Evolutionary conservation across 768 basidiomycete species (phyloP).

Genomic region (Pleurotus sapidus): DNA sequence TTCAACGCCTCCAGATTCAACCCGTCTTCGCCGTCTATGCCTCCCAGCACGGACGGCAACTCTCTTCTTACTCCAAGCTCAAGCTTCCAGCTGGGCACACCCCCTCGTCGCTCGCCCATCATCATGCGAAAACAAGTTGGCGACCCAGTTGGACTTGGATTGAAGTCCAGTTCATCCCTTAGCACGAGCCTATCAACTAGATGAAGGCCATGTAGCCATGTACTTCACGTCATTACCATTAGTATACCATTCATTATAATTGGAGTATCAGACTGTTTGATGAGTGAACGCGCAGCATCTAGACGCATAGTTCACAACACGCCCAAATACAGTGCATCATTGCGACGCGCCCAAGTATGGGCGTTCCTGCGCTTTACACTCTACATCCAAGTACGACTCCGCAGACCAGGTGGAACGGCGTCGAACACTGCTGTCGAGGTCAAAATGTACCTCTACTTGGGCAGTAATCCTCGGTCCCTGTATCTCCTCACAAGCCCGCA

Average conservation of each 20-base stretch:
- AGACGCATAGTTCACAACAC: not conserved
- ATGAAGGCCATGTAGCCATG: not conserved
- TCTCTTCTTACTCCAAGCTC: slow-evolving; percentile 37
- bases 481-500: slow-evolving; percentile 71
- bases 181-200: not conserved
- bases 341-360: not conserved
- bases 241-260: not conserved
- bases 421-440: not conserved
- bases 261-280: not conserved
- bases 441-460: slow-evolving; percentile 73
- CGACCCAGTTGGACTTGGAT: slow-evolving; percentile 21
- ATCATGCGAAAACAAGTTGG: not conserved
- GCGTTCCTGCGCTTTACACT: not conserved
- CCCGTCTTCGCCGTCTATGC: slow-evolving; percentile 25
- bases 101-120: slow-evolving; percentile 24
- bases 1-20: slow-evolving; percentile 15
- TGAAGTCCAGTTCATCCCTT: slow-evolving; percentile 16
- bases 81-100: slow-evolving; percentile 37
- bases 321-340: not conserved
- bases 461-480: slow-evolving; percentile 63
- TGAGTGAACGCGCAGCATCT: not conserved
- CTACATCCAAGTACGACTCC: not conserved
- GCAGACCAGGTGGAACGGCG: too few relatives aligned
- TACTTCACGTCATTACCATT: too few relatives aligned
- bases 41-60: slow-evolving; percentile 13